A percentile compares a stretch with the other conserved stretches of the same genome.
Conservation (phyloP, 2,329 filamentous ascomycete species). For the Aspergillus sp. region DNA sequence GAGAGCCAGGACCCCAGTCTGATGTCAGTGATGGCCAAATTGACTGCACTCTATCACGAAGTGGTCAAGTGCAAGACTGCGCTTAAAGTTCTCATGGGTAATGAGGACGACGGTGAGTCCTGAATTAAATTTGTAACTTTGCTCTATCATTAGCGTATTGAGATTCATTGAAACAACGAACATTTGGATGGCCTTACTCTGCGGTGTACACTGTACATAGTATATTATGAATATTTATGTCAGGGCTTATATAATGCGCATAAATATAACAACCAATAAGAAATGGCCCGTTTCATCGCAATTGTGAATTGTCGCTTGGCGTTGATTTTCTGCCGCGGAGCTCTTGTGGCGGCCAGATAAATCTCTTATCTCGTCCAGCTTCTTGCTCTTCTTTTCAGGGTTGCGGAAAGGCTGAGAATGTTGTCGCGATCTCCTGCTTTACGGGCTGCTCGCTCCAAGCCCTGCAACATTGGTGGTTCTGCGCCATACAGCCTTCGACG, state of each 20-base stretch:
- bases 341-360: constrained; percentile 17
- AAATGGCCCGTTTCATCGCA: constrained; percentile 21
- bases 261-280: constrained; percentile 26
- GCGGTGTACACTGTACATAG: no score
- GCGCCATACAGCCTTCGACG: constrained; percentile 20
- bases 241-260: constrained; percentile 16
- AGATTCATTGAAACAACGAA: no score
- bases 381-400: constrained; percentile 8
- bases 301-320: constrained; percentile 21
- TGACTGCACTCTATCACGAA: constrained; percentile 73
- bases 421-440: constrained; percentile 33
- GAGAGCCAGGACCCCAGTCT: constrained; percentile 87
- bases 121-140: not conserved
- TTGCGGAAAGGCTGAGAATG: constrained; percentile 30
- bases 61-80: constrained; percentile 69
- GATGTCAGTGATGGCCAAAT: constrained; percentile 78
- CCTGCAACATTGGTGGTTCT: constrained; percentile 26
- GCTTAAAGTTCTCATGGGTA: constrained; percentile 74
- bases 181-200: no score
- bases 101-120: constrained; percentile 48
- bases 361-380: constrained; percentile 10
- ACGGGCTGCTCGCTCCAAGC: constrained; percentile 28
- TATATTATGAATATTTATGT: not conserved
- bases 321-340: constrained; percentile 27
- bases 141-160: not conserved